Evolutionary conservation across 1,284 basidiomycete genomes (phyloP).

Genomic region (Rhodotorula sp.): DNA sequence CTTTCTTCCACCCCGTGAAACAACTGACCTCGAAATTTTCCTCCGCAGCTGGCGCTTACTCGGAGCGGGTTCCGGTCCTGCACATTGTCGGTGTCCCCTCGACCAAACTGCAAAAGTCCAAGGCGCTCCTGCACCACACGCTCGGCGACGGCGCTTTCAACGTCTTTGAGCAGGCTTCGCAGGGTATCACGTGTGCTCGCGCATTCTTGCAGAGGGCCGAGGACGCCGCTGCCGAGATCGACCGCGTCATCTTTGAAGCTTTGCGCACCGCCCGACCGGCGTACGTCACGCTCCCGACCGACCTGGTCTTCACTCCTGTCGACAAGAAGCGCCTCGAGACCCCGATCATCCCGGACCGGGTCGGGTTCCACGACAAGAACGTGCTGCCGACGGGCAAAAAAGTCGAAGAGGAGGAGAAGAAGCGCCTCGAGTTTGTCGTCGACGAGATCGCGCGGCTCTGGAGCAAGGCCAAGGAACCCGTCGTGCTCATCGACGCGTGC

Average conservation of each 20-base stretch:
- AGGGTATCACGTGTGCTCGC: slow-evolving; percentile 71
- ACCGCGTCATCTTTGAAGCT: slow-evolving; percentile 72
- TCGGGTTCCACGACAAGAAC: slow-evolving; percentile 18
- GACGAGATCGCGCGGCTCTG: slow-evolving; percentile 67
- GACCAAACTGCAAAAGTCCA: slow-evolving; percentile 63
- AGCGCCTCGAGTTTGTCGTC: slow-evolving; percentile 60
- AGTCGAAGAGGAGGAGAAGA: slow-evolving; percentile 20
- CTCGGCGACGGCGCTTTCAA: slow-evolving; percentile 63
- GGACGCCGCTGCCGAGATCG: slow-evolving; percentile 69
- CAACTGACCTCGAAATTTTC: too few species aligned
- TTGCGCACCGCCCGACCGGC: slow-evolving; percentile 71
- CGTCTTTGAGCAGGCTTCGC: slow-evolving; percentile 73
- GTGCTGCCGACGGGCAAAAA: slow-evolving; percentile 33
- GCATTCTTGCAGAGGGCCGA: slow-evolving; percentile 59
- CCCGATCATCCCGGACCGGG: slow-evolving; percentile 53
- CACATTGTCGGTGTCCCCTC: slow-evolving; percentile 87
- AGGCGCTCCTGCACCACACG: slow-evolving; percentile 54
- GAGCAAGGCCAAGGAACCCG: slow-evolving; percentile 63
- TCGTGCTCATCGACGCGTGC: slow-evolving; percentile 84
- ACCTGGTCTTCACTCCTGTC: slow-evolving; percentile 58
- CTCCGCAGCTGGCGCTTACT: slow-evolving; percentile 45
- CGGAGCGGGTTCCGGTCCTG: slow-evolving; percentile 86
- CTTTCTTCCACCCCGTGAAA: too few species aligned
- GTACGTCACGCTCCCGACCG: slow-evolving; percentile 83
- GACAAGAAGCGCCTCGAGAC: slow-evolving; percentile 60